Percentiles rank a stretch among this genome's conserved stretches.
Conservation (phyloP, 1,139 yeast species). For the Candida sojae region DNA sequence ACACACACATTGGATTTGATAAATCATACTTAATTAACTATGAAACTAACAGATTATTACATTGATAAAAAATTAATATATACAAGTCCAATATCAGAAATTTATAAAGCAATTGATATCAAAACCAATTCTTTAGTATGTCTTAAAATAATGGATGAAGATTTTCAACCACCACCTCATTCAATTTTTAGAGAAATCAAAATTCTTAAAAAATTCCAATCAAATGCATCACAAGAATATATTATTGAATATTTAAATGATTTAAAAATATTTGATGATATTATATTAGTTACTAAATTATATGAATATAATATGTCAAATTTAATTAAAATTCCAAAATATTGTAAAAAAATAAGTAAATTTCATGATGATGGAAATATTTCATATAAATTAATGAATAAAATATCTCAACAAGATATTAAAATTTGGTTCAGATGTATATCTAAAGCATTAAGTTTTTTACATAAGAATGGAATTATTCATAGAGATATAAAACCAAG, state of each 20-base stretch:
- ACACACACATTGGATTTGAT: no score
- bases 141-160: slow-evolving; percentile 42
- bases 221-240: slow-evolving; percentile 14
- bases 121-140: slow-evolving; percentile 23
- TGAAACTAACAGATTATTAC: slow-evolving; percentile 17
- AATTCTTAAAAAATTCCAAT: slow-evolving; percentile 25
- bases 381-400: slow-evolving; percentile 7
- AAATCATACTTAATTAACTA: no score
- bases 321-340: slow-evolving; percentile 19
- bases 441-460: slow-evolving; percentile 22
- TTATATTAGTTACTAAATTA: slow-evolving; percentile 33
- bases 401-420: slow-evolving; percentile 12
- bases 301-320: slow-evolving; percentile 30
- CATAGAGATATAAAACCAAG: slow-evolving; percentile 89
- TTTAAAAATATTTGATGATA: slow-evolving; percentile 33
- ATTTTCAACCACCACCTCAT: slow-evolving; percentile 41
- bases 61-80: slow-evolving; percentile 25
- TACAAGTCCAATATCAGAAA: slow-evolving; percentile 39
- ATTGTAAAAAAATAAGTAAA: slow-evolving; percentile 14
- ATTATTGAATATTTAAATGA: slow-evolving; percentile 26
- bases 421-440: slow-evolving; percentile 21
- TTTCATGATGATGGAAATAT: slow-evolving; percentile 1
- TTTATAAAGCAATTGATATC: slow-evolving; percentile 27
- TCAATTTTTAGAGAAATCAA: slow-evolving; percentile 34
- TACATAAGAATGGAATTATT: slow-evolving; percentile 59